Evolutionary conservation across 805 yeast species (phyloP).

Genomic region (Dipodascopsis uninucleata): DNA sequence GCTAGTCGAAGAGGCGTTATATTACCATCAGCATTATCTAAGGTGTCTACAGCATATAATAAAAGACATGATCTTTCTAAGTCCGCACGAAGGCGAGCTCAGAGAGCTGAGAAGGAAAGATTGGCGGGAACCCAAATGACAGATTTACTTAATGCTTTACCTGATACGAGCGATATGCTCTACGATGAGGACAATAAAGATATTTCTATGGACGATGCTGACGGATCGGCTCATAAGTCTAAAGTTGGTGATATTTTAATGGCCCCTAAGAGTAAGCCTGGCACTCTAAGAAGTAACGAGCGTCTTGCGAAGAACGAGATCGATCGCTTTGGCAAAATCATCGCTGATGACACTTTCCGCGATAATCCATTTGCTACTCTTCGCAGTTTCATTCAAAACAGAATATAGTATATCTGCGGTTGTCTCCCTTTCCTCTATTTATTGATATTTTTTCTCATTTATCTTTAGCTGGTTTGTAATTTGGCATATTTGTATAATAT

Average conservation of each 20-base stretch:
- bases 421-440: too few species aligned
- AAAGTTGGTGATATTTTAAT: constrained; percentile 1
- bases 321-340: constrained; percentile 53
- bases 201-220: constrained; percentile 4
- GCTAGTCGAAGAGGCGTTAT: background rate
- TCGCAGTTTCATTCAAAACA: constrained; percentile 51
- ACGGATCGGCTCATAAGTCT: background rate
- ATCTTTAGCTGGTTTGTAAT: too few species aligned
- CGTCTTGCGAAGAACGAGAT: constrained; percentile 56
- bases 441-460: too few species aligned
- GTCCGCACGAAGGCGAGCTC: constrained; percentile 17
- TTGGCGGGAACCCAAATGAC: constrained; percentile 16
- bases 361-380: constrained; percentile 62
- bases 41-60: background rate
- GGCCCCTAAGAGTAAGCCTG: constrained; percentile 14
- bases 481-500: too few species aligned
- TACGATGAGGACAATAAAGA: constrained; percentile 7
- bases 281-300: constrained; percentile 31
- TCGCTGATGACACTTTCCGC: constrained; percentile 54
- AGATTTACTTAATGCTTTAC: constrained; percentile 20
- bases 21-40: background rate
- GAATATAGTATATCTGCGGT: constrained; percentile 20
- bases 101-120: constrained; percentile 9
- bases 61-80: constrained; percentile 9
- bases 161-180: background rate